A percentile compares a stretch with the other conserved stretches of the same genome.
Conservation (phyloP, 306 rosid genomes). For the Pyrus betulifolia region DNA sequence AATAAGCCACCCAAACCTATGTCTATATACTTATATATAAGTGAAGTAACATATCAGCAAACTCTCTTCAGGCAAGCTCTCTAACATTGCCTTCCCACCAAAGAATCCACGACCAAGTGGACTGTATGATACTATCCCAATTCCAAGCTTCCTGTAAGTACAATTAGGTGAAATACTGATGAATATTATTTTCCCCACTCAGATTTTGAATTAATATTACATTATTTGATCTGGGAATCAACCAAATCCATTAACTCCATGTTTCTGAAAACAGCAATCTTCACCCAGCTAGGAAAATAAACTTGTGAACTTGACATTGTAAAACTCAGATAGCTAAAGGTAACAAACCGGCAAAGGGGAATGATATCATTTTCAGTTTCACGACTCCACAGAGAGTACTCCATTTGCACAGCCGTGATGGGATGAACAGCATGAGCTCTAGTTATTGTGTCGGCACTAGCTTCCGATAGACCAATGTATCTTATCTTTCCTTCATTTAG, state of each 20-base stretch:
- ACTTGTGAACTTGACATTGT: background rate
- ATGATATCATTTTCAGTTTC: conserved; percentile 57
- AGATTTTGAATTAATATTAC: background rate
- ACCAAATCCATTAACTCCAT: background rate
- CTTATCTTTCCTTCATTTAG: conserved; percentile 61
- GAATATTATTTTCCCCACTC: background rate
- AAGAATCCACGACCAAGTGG: conserved; percentile 75
- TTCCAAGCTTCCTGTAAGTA: conserved; percentile 52
- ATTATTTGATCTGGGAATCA: too few species aligned
- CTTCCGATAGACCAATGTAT: conserved; percentile 55
- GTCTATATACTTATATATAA: too few species aligned
- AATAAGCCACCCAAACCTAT: too few species aligned
- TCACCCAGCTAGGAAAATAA: too few species aligned
- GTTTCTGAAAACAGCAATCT: background rate
- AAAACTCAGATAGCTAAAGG: background rate
- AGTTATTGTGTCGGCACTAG: conserved; percentile 49
- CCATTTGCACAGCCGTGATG: conserved; percentile 72
- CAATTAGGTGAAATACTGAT: background rate
- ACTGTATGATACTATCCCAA: conserved; percentile 62
- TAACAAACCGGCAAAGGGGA: conserved; percentile 56
- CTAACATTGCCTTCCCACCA: conserved; percentile 60
- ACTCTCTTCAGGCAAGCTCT: conserved; percentile 47
- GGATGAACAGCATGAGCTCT: conserved; percentile 73
- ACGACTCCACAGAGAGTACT: conserved; percentile 59
- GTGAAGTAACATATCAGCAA: conserved; percentile 31